Base-by-base conservation (phyloP, 371 early-diverging fungal species). In the Mortierella sp. region DNA sequence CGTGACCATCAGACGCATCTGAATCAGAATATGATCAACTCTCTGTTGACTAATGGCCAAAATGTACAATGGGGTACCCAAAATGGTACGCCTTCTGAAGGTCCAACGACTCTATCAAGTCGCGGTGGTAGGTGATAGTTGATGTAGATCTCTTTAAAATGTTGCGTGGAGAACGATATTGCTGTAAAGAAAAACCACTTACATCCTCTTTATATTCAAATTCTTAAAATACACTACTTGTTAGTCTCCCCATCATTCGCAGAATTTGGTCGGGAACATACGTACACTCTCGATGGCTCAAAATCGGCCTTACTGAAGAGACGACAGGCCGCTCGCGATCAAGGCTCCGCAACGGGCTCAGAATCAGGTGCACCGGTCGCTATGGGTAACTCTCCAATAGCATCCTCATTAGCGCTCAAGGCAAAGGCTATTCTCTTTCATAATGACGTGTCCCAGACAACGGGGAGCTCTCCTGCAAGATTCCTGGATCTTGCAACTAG, bases 381-480 rank as follows among this genome's bases (percentile, higher is more conserved):
- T 0, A 70, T 80, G 32, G 81, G 72, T n/a, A 65, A 66, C 5
- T 47, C 71, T 3, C 9, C 80, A 3, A 21, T 80, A 11, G 38
- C 69, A 1, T 80, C 81, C 2, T 69, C 81, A 3, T 21, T 80
- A 38, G 76, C 81, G 4, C 65, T 80, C 41, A 74, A 68, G 50
- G 81, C 81, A 32, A 80, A 80, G 60, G 81, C 81, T 2, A 80
- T 80, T 43, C 72, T 80, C 7, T 80, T 80, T 53, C 81, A 80
- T 58, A 75, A 74, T 15, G 81, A 80, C 50, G 16, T 48, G 74
- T 87, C 53, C 75, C 90, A 45, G 85, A 87, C 38, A 78, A 84
- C n/a, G 66, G 86, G 57, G 74, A 86, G 76, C 84, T 77, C 69
- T 75, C 88, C 38, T 61, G 87, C 41, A 79, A 87, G 55, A 76